A percentile compares a stretch with the other conserved stretches of the same genome.
phyloP scores from a whole-genome alignment of 805 yeast species.

The Yarrowia osloensis region DNA sequence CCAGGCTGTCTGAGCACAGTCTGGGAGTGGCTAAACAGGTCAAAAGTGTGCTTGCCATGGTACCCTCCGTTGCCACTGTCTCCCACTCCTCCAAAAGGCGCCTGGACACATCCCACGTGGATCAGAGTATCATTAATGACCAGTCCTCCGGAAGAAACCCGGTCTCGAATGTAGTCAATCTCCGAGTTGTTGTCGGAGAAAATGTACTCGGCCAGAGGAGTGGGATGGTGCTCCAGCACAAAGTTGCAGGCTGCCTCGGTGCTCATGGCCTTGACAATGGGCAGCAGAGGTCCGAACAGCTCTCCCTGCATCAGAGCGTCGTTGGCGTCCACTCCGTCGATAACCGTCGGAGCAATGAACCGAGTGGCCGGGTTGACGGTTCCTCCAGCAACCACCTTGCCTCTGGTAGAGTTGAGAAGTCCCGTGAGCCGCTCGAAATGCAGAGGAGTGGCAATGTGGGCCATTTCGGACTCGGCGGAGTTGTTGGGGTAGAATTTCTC shows the following conservation, averaged over 20 bases:
- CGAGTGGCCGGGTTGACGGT: slow-evolving; percentile 43
- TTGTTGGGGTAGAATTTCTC: slow-evolving; percentile 45
- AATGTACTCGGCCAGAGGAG: slow-evolving; percentile 77
- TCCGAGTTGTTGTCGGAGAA: slow-evolving; percentile 56
- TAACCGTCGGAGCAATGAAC: slow-evolving; percentile 70
- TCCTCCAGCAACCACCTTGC: slow-evolving; percentile 36
- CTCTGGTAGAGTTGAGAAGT: slow-evolving; percentile 42
- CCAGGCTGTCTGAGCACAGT: slow-evolving; percentile 63
- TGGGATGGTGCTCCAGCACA: slow-evolving; percentile 56
- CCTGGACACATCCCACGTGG: slow-evolving; percentile 64
- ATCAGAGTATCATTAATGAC: slow-evolving; percentile 68
- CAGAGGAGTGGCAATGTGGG: slow-evolving; percentile 62
- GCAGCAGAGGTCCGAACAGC: slow-evolving; percentile 81
- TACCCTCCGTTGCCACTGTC: slow-evolving; percentile 76
- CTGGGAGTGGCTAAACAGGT: slow-evolving; percentile 72
- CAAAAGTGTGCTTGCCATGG: slow-evolving; percentile 70
- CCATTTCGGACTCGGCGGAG: slow-evolving; percentile 43
- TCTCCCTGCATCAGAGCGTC: slow-evolving; percentile 76
- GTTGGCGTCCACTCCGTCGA: slow-evolving; percentile 58
- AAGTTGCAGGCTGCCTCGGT: slow-evolving; percentile 36
- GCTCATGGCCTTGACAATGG: slow-evolving; percentile 57
- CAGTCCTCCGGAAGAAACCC: slow-evolving; percentile 70
- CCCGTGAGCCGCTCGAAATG: slow-evolving; percentile 53
- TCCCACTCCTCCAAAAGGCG: slow-evolving; percentile 93
- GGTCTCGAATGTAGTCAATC: slow-evolving; percentile 50